Evolutionary conservation across 306 rosid species (phyloP).

Genomic region (Vicia villosa): DNA sequence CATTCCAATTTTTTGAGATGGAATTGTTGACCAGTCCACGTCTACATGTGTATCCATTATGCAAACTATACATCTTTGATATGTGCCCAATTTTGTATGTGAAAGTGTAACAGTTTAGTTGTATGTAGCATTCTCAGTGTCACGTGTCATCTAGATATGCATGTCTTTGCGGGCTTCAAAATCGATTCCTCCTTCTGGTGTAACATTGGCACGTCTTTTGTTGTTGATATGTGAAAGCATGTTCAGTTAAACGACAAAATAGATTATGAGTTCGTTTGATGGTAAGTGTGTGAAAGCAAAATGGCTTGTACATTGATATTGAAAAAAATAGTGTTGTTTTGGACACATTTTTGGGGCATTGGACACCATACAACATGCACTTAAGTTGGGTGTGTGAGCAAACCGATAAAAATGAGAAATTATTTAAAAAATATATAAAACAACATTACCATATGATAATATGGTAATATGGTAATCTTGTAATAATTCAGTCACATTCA

Average conservation of each 20-base stretch:
- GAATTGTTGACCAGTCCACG: slow-evolving; percentile 41
- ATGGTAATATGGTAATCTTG: no score
- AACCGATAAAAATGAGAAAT: no score
- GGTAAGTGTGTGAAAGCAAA: no score
- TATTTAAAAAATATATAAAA: no score
- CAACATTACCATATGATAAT: no score
- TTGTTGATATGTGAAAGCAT: slow-evolving; percentile 20
- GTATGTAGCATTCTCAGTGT: slow-evolving; percentile 9
- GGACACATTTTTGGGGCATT: no score
- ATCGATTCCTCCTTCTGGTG: background rate
- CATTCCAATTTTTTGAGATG: slow-evolving; percentile 30
- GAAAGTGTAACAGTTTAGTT: slow-evolving; percentile 17
- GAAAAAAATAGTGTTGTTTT: no score
- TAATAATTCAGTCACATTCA: no score
- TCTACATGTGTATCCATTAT: slow-evolving; percentile 12
- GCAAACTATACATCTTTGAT: background rate
- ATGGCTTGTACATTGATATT: no score
- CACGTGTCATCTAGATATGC: slow-evolving; percentile 41
- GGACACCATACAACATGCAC: no score
- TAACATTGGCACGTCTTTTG: slow-evolving; percentile 33
- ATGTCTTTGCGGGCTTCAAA: slow-evolving; percentile 36
- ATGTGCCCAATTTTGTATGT: background rate
- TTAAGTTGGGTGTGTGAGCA: no score
- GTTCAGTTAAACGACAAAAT: slow-evolving; percentile 35
- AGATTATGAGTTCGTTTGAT: background rate